A percentile compares a stretch with the other conserved stretches of the same genome.
Evolutionary conservation across 805 yeast species (phyloP).

Genomic region (Candida nonsorbophila): DNA sequence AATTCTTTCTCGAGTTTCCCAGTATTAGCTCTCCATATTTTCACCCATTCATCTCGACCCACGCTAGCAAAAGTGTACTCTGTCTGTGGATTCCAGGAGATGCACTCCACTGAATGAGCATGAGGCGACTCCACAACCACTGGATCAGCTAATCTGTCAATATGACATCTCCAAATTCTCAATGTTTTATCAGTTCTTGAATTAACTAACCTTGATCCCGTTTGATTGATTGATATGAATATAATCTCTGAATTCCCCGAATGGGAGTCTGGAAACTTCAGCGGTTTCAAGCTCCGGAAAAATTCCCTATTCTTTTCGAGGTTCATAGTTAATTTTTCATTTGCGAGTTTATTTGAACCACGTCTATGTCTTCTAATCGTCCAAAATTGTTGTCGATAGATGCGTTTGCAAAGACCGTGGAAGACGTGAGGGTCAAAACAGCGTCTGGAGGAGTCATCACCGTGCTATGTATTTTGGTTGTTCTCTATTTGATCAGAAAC

Average conservation of each 20-base stretch:
- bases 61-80: constrained; percentile 45
- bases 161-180: constrained; percentile 31
- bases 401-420: constrained; percentile 92
- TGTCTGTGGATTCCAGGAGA: constrained; percentile 46
- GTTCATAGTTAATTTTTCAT: too few species aligned
- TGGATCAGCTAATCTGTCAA: constrained; percentile 28
- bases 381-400: constrained; percentile 59
- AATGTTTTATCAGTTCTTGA: constrained; percentile 40
- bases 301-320: constrained; percentile 3
- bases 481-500: constrained; percentile 56
- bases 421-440: constrained; percentile 86
- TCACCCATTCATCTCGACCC: constrained; percentile 41
- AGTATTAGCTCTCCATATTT: constrained; percentile 39
- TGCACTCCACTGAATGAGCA: constrained; percentile 27
- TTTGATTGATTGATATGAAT: constrained; percentile 30
- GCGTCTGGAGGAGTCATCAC: constrained; percentile 89
- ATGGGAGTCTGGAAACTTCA: constrained; percentile 7
- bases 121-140: constrained; percentile 39
- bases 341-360: constrained; percentile 1
- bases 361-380: constrained; percentile 10
- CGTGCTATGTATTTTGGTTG: constrained; percentile 56
- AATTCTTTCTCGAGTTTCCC: constrained; percentile 28
- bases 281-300: constrained; percentile 16
- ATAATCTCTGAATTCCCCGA: constrained; percentile 23
- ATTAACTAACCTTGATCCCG: constrained; percentile 38